Percentiles rank a stretch among this genome's conserved stretches.
These are phyloP conservation scores for Yamadazyma dendronema DNA, from an alignment of 1,139 yeast genomes.

Conservation along the genomic window DNA sequence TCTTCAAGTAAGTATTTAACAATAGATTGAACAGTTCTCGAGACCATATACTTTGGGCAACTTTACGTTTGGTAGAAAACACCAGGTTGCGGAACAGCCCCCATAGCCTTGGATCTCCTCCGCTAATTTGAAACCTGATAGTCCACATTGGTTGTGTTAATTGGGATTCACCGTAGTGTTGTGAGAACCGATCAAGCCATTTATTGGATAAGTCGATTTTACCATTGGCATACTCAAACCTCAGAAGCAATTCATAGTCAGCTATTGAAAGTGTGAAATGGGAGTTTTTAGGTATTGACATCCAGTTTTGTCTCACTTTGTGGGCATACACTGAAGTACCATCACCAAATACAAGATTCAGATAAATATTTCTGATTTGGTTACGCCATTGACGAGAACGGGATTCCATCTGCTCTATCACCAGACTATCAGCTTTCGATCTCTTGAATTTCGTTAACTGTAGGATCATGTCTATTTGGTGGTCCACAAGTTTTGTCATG, in stretches of 20 bases:
- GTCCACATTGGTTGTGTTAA: conserved; percentile 38
- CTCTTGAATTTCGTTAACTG: conserved; percentile 5
- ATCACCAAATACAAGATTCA: conserved; percentile 23
- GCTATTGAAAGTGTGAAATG: conserved; percentile 18
- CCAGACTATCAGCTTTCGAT: conserved; percentile 2
- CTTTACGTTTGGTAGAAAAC: conserved; percentile 10
- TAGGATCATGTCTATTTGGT: conserved; percentile 18
- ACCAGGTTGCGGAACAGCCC: conserved; percentile 21
- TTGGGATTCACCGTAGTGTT: conserved; percentile 18
- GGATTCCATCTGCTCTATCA: conserved; percentile 2
- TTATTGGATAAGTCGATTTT: conserved; percentile 41
- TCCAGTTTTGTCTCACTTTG: conserved; percentile 13
- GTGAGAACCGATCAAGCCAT: conserved; percentile 38
- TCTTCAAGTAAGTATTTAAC: conserved; percentile 8
- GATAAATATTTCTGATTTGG: conserved; percentile 28
- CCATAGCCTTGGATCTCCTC: conserved; percentile 39
- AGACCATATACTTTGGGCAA: conserved; percentile 2
- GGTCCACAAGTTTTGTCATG: conserved; percentile 22
- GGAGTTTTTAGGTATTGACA: not conserved
- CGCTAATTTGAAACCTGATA: conserved; percentile 32
- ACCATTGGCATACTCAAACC: conserved; percentile 32
- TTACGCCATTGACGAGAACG: conserved; percentile 13
- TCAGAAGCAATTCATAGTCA: conserved; percentile 42
- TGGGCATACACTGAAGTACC: conserved; percentile 22
- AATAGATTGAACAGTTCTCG: conserved; percentile 4